Percentiles rank a stretch among this genome's conserved stretches.
phyloP scores from a whole-genome alignment of 192 early-diverging fungal genomes.

The Rhizophagus prolifer region DNA sequence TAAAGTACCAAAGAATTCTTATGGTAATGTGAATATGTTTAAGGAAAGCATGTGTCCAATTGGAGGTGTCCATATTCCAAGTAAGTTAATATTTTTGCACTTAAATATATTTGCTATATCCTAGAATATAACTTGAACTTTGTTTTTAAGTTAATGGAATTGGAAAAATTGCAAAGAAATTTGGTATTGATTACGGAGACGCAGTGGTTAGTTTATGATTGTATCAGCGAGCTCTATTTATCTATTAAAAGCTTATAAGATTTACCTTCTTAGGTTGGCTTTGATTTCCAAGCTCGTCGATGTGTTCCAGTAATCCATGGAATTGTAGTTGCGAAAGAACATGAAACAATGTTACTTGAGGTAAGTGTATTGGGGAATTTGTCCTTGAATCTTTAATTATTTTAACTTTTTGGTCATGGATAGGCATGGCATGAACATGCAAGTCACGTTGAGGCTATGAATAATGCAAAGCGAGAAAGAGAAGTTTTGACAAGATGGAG shows the following conservation, averaged over 20 bases:
- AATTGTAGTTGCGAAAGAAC: constrained; percentile 66
- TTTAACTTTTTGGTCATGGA: constrained; percentile 3
- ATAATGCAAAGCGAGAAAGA: constrained; percentile 40
- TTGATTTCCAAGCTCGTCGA: constrained; percentile 63
- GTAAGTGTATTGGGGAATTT: constrained; percentile 41
- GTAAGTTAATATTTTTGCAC: constrained; percentile 34
- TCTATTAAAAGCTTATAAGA: neutral
- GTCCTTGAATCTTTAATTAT: constrained; percentile 10
- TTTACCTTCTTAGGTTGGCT: constrained; percentile 56
- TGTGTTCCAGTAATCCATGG: constrained; percentile 65
- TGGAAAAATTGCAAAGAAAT: constrained; percentile 63
- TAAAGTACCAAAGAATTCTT: constrained; percentile 76
- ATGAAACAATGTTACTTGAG: constrained; percentile 55
- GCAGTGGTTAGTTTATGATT: constrained; percentile 69
- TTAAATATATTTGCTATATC: neutral
- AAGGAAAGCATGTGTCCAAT: constrained; percentile 79
- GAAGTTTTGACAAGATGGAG: constrained; percentile 53
- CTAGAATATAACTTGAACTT: constrained; percentile 1
- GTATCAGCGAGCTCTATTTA: constrained; percentile 1
- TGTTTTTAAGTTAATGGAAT: constrained; percentile 51
- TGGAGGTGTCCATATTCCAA: constrained; percentile 71
- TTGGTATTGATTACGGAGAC: constrained; percentile 78
- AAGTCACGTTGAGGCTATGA: constrained; percentile 24
- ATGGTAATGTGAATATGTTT: constrained; percentile 86
- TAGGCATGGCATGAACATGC: constrained; percentile 41